A percentile compares a stretch with the other conserved stretches of the same genome.
Conservation (phyloP, 2,329 filamentous ascomycete genomes). For the Celoporthe dispersa region DNA sequence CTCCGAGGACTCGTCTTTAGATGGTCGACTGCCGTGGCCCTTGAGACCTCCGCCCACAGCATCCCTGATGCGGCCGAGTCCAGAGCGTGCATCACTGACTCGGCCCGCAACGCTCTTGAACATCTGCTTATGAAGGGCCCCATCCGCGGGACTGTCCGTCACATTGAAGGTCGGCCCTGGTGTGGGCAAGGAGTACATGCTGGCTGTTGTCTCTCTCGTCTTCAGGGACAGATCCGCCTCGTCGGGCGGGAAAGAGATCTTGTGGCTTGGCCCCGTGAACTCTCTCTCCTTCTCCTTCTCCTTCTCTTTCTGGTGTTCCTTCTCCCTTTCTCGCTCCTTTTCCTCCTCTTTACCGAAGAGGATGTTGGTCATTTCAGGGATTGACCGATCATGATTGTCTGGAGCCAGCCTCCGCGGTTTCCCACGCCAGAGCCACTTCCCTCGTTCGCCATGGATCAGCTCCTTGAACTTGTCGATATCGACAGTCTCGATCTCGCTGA, state of each 20-base stretch:
- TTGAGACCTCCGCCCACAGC: constrained; percentile 69
- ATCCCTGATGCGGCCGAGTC: constrained; percentile 84
- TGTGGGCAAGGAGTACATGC: constrained; percentile 48
- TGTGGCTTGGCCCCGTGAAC: constrained; percentile 33
- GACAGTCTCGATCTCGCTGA: constrained; percentile 89
- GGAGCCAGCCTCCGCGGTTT: constrained; percentile 72
- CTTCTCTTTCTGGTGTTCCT: constrained; percentile 21
- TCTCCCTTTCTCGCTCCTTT: constrained; percentile 34
- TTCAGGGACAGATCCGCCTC: constrained; percentile 50
- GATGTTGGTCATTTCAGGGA: constrained; percentile 50
- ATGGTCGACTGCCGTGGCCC: constrained; percentile 58
- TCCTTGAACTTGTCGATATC: constrained; percentile 85
- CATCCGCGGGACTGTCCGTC: constrained; percentile 54
- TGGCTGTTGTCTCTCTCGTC: constrained; percentile 51
- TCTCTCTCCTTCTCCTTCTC: constrained; percentile 25
- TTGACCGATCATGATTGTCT: constrained; percentile 51
- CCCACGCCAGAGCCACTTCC: constrained; percentile 95
- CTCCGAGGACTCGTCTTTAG: constrained; percentile 59
- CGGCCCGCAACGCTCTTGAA: constrained; percentile 81
- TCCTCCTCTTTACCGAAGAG: constrained; percentile 63
- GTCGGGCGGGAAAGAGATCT: constrained; percentile 56
- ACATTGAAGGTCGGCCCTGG: constrained; percentile 52
- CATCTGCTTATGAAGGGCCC: constrained; percentile 65
- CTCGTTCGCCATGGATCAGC: constrained; percentile 77
- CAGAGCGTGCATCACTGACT: constrained; percentile 79